phyloP scores from a whole-genome alignment of 495 filamentous ascomycete species.

The Daldinia bambusicola region DNA sequence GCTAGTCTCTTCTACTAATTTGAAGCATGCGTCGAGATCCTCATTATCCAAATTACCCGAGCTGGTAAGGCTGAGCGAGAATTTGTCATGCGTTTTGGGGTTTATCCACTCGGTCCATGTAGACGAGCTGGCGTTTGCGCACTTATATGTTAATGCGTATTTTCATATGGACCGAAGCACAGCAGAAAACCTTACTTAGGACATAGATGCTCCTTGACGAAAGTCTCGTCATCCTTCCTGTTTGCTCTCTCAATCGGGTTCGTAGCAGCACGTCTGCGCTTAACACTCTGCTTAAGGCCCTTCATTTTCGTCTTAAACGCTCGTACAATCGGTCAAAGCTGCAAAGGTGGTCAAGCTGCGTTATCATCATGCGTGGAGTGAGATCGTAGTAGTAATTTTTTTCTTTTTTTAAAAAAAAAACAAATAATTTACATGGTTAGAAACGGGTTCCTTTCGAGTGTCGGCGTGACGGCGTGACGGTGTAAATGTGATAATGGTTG shows the following conservation, averaged over 20 bases:
- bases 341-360: background rate
- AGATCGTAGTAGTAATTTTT: background rate
- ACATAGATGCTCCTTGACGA: slow-evolving; percentile 57
- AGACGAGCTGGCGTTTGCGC: slow-evolving; percentile 26
- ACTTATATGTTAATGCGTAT: slow-evolving; percentile 13
- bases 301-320: slow-evolving; percentile 25
- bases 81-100: slow-evolving; percentile 50
- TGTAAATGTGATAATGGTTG: background rate
- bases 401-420: too few relatives aligned
- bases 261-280: slow-evolving; percentile 49
- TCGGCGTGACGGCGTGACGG: background rate
- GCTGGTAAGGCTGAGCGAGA: slow-evolving; percentile 59
- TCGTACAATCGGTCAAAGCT: slow-evolving; percentile 3
- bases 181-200: slow-evolving; percentile 47
- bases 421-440: background rate
- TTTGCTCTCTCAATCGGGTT: slow-evolving; percentile 58
- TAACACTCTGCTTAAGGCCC: slow-evolving; percentile 30
- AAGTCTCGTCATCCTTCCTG: slow-evolving; percentile 55
- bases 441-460: background rate
- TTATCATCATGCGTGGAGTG: slow-evolving; percentile 16
- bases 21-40: slow-evolving; percentile 74
- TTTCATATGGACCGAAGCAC: background rate
- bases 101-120: slow-evolving; percentile 60
- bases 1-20: slow-evolving; percentile 77
- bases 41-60: slow-evolving; percentile 57